Evolutionary conservation across 164 flowering plant genomes (phyloP).

Genomic region (Saururus chinensis): DNA sequence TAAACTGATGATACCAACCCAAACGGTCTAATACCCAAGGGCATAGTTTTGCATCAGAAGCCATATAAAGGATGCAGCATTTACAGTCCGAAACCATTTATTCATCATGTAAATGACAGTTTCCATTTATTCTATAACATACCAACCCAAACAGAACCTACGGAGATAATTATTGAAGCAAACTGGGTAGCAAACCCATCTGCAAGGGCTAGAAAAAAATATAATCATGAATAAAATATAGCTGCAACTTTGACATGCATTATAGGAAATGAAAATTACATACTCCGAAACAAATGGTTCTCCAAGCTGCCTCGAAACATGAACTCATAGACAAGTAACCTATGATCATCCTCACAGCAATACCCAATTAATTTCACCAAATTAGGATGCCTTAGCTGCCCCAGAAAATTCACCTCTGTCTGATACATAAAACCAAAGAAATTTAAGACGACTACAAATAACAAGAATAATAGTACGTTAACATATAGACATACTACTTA

Average conservation of each 20-base stretch:
- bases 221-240: not conserved
- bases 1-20: too few species aligned
- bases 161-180: too few species aligned
- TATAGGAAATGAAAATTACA: conserved; percentile 5
- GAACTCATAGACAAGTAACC: conserved; percentile 93
- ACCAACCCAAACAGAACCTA: too few species aligned
- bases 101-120: too few species aligned
- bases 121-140: too few species aligned
- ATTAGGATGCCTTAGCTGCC: conserved; percentile 93
- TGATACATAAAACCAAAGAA: conserved; percentile 14
- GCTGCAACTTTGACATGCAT: not conserved
- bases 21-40: too few species aligned
- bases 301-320: conserved; percentile 98
- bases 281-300: conserved; percentile 97
- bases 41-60: too few species aligned
- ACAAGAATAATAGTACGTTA: not conserved
- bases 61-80: too few species aligned
- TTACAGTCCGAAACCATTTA: too few species aligned
- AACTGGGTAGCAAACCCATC: too few species aligned
- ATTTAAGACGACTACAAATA: not conserved
- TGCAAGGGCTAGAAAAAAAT: too few species aligned
- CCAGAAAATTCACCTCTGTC: conserved; percentile 97
- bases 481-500: conserved; percentile 13
- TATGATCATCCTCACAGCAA: conserved; percentile 97
- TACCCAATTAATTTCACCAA: conserved; percentile 96